A percentile compares a stretch with the other conserved stretches of the same genome.
These are phyloP conservation scores for Vicia faba DNA, from an alignment of 306 rosid species.

Conservation along the genomic window DNA sequence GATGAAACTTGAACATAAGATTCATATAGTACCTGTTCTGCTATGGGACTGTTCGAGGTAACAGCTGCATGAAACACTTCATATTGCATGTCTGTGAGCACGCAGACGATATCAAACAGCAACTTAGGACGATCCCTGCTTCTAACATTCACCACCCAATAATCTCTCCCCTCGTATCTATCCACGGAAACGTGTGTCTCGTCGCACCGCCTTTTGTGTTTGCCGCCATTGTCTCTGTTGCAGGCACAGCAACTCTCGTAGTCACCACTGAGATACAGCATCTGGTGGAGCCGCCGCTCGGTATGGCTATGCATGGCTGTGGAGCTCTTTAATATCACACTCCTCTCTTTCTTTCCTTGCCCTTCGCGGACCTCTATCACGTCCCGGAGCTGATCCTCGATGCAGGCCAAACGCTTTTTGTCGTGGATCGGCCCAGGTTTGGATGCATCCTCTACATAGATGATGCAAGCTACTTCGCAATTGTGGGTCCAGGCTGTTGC, in stretches of 20 bases:
- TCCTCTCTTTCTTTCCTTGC: neutral
- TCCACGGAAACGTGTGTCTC: neutral
- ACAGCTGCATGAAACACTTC: constrained; percentile 9
- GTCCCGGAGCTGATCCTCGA: neutral
- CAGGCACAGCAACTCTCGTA: neutral
- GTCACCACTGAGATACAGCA: neutral
- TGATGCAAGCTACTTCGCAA: neutral
- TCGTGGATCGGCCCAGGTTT: neutral
- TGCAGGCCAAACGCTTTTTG: neutral
- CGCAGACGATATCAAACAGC: constrained; percentile 1
- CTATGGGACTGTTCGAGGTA: constrained; percentile 3
- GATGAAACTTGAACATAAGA: too few relatives aligned
- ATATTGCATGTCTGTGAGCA: constrained; percentile 10
- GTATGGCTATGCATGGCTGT: neutral
- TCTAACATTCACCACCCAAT: constrained; percentile 4
- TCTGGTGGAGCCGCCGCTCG: neutral
- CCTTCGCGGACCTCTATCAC: neutral
- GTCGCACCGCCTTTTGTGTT: neutral
- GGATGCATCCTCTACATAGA: neutral
- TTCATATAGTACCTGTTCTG: neutral
- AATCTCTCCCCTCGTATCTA: neutral
- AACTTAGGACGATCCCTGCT: constrained; percentile 1
- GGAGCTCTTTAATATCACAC: neutral
- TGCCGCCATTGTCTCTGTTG: neutral
- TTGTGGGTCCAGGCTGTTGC: neutral